Evolutionary conservation across 768 basidiomycete species (phyloP), one percentile per base, ranked within the genome.

Genomic region (Phylloporus rhodoxanthus): DNA sequence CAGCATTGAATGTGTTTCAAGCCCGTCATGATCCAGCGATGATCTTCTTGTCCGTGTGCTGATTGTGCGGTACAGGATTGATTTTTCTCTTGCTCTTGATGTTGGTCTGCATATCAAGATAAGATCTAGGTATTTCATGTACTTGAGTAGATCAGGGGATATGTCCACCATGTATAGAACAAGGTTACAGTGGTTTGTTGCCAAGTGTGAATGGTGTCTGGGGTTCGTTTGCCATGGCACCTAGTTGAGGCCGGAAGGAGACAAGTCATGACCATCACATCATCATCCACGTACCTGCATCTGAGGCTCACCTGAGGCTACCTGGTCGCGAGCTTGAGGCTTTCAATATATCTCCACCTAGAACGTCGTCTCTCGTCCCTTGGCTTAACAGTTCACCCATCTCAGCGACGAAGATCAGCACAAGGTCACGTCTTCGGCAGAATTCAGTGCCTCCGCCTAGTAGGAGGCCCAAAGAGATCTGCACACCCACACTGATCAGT

Each of bases 221-320:
- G 59, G 61, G 59, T 51, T 47, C 57, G 47, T 47, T 41, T 25
- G 41, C 21, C 51, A 51, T 47, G 42, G 17, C 47, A 41, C 40
- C 45, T 38, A 44, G 37, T 21, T 33, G 56, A 55, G 45, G 23
- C 54, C 46, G 33, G 34, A 39, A 39, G 17, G 38, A 43, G 43
- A 44, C 25, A 30, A 37, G 30, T 33, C 43, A 30, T 50, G 45
- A 47, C 56, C 32, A 33, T 51, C 53, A 40, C 21, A 25, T 29
- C 32, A 26, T n/a, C 40, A 8, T 17, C 41, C 23, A 26, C n/a
- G 26, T 51, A 47, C 10, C 51, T 59, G 60, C 45, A 42, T n/a
- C 44, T 3, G 25, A 61, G 50, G 43, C 60, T 61, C 60, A 63
- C 50, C 47, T 63, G 60, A 61, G 60, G 21, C 49, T 33, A 37